These are phyloP conservation scores for Podospora conica DNA, from an alignment of 495 filamentous ascomycete genomes.

Conservation along the genomic window DNA sequence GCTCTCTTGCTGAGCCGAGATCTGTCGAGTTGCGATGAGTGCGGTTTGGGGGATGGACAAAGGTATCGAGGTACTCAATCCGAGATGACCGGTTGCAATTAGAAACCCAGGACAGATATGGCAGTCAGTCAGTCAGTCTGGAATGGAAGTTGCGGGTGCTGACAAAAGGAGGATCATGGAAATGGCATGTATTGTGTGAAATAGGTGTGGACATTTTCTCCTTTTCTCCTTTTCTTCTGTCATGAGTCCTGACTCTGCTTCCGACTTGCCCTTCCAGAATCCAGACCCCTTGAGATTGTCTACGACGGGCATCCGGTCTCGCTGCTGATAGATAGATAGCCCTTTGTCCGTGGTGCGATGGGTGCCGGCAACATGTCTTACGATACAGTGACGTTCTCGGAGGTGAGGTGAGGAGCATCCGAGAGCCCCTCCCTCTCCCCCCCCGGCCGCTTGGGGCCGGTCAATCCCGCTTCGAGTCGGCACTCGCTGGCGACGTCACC, in stretches of 20 bases:
- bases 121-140: not conserved
- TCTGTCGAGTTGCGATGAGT: not conserved
- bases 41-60: not conserved
- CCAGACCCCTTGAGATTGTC: not conserved
- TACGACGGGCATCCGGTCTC: not conserved
- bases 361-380: not conserved
- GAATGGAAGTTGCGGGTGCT: not conserved
- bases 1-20: too few relatives aligned
- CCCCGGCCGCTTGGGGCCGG: not conserved
- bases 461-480: not conserved
- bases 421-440: not conserved
- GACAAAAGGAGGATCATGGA: not conserved
- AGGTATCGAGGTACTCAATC: not conserved
- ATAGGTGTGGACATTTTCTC: not conserved
- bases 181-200: not conserved
- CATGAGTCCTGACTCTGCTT: not conserved
- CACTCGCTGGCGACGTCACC: not conserved
- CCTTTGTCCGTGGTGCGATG: slow-evolving; percentile 1
- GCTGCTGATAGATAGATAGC: not conserved
- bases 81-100: too few relatives aligned
- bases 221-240: not conserved
- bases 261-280: not conserved
- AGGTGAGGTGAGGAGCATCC: not conserved
- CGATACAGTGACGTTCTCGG: slow-evolving; percentile 16
- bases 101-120: too few relatives aligned